Conservation (phyloP, 2,329 filamentous ascomycete genomes). For the Rasamsonia emersonii region DNA sequence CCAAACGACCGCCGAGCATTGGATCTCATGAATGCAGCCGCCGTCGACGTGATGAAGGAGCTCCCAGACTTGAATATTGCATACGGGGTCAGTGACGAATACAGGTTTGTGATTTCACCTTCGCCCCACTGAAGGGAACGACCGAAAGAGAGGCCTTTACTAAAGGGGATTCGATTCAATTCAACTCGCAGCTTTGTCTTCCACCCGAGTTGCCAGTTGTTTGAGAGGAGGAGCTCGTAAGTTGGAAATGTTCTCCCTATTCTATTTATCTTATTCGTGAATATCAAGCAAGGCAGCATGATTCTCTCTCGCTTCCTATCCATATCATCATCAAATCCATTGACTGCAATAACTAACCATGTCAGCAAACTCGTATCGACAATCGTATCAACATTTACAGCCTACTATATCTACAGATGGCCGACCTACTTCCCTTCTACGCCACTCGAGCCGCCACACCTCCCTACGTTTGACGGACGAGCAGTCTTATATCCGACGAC, state of each 20-base stretch:
- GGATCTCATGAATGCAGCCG: slow-evolving; percentile 89
- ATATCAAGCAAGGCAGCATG: too few species aligned
- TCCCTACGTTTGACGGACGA: slow-evolving; percentile 87
- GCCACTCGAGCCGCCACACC: slow-evolving; percentile 56
- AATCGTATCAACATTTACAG: slow-evolving; percentile 85
- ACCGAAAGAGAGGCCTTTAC: too few species aligned
- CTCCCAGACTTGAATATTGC: slow-evolving; percentile 78
- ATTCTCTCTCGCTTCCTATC: too few species aligned
- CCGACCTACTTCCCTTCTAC: slow-evolving; percentile 62
- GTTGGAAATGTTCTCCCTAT: slow-evolving; percentile 12
- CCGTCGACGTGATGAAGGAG: slow-evolving; percentile 73
- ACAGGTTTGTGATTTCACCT: slow-evolving; percentile 36
- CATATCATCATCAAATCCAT: too few species aligned
- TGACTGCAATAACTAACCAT: too few species aligned
- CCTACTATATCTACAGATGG: slow-evolving; percentile 83
- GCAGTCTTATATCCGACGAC: slow-evolving; percentile 82
- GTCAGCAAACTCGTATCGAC: slow-evolving; percentile 87
- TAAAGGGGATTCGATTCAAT: too few species aligned
- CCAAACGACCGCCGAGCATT: slow-evolving; percentile 84
- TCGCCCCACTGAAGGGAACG: too few species aligned
- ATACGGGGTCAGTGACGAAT: slow-evolving; percentile 94
- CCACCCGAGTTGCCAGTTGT: slow-evolving; percentile 70
- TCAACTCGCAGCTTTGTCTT: slow-evolving; percentile 76
- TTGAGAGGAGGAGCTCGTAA: slow-evolving; percentile 74
- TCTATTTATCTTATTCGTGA: too few species aligned